phyloP scores from a whole-genome alignment of 108 stramenopile genomes.

The Chaetoceros muelleri region DNA sequence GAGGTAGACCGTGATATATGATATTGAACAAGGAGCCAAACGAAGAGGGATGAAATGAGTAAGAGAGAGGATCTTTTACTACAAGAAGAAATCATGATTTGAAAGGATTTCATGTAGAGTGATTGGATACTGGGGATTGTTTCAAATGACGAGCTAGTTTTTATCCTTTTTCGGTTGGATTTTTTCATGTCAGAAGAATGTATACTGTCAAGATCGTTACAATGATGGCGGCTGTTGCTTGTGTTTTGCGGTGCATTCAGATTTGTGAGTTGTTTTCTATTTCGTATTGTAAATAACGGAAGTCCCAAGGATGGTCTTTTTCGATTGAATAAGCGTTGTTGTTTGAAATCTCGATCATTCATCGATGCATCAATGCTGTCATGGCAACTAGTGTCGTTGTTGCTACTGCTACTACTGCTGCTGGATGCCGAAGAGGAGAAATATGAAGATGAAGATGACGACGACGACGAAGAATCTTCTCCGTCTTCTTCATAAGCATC shows the following conservation, averaged over 20 bases:
- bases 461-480: too few relatives aligned
- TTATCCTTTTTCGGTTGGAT: background rate
- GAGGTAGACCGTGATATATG: too few relatives aligned
- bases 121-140: background rate
- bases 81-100: background rate
- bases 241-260: background rate
- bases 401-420: too few relatives aligned
- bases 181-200: slow-evolving; percentile 1
- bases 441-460: too few relatives aligned
- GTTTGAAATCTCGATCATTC: too few relatives aligned
- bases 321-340: too few relatives aligned
- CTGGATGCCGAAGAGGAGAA: too few relatives aligned
- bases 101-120: background rate
- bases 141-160: background rate
- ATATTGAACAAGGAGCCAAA: slow-evolving; percentile 16
- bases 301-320: too few relatives aligned
- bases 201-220: background rate
- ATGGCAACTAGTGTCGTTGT: too few relatives aligned
- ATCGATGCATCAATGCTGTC: too few relatives aligned
- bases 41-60: slow-evolving; percentile 6
- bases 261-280: background rate
- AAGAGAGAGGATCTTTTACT: slow-evolving; percentile 12
- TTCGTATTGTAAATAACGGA: background rate
- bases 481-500: too few relatives aligned
- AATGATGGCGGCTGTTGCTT: background rate